Base-by-base conservation (phyloP, 106 monocot genomes). In the Apostasia ramifera region DNA sequence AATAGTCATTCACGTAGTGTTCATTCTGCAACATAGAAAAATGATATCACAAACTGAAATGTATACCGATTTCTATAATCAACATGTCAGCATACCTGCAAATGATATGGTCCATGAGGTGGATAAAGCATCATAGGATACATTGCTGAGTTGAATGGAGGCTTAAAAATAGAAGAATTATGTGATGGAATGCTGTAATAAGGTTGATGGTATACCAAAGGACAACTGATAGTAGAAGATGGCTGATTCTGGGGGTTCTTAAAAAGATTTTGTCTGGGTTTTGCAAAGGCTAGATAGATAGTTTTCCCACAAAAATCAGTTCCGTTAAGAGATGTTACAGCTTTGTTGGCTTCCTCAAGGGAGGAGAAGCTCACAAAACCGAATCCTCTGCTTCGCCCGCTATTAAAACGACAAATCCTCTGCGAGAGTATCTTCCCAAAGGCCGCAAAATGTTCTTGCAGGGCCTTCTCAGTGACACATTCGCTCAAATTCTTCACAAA, bases 321-420 rank as follows among this genome's bases (percentile, higher is more conserved):
- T 87, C 91, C 88, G 71, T 92, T 71, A 15, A 82, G 66, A 59
- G 57, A 66, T 0, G 41, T 41, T 42, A 92, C 61, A 67, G 88
- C 91, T 10, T 56, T 77, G 6, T 44, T 67, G 49, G 88, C 88
- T 46, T 82, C 91, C 54, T 76, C 68, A 50, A 45, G 46, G 26
- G 75, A 63, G 11, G 77, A 76, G 73, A 85, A 87, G 59, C 59
- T 58, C 39, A 91, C 78, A 46, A 85, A 85, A 3, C 87, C 91
- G 66, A 75, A 85, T 44, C 84, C 91, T 70, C 63, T 82, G 73
- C 82, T 80, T 50, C 9, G 5, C 38, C 82, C 82, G 60, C 68
- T 76, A 1, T 6, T 5, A 51, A 68, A 62, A 12, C 41, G 67
- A 58, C 75, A 66, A 11, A 84, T 80, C 55, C 64, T 87, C 54